These are phyloP conservation scores for Fusarium torulosum DNA, from an alignment of 2,329 filamentous ascomycete genomes.

Conservation along the genomic window DNA sequence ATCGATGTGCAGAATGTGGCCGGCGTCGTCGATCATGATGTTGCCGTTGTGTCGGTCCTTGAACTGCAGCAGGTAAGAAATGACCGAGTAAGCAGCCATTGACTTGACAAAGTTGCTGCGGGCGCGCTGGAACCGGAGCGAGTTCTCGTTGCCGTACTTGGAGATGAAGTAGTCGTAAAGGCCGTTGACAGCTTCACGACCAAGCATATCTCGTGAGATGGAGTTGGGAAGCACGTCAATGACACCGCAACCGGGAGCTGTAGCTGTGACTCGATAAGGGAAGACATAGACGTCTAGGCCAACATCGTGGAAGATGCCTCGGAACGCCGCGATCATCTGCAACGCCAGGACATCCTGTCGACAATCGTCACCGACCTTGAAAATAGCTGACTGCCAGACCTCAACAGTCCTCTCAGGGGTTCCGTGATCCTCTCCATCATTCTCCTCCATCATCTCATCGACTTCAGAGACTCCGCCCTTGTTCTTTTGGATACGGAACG, in stretches of 20 bases:
- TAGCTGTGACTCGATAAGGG: conserved; percentile 96
- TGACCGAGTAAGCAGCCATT: conserved; percentile 98
- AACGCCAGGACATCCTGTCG: conserved; percentile 95
- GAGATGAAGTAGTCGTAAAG: conserved; percentile 98
- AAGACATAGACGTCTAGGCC: conserved; percentile 97
- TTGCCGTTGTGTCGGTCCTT: conserved; percentile 99
- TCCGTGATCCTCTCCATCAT: conserved; percentile 54
- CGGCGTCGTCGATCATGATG: conserved; percentile 98
- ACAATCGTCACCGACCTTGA: conserved; percentile 99
- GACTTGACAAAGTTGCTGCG: conserved; percentile 98
- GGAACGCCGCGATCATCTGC: conserved; percentile 98
- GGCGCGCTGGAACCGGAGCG: conserved; percentile 92
- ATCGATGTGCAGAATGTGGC: conserved; percentile 98
- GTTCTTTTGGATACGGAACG: conserved; percentile 93
- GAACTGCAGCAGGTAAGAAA: conserved; percentile 96
- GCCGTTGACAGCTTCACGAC: conserved; percentile 96
- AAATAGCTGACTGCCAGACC: conserved; percentile 99
- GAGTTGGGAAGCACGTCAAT: conserved; percentile 98
- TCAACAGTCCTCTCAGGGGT: conserved; percentile 75
- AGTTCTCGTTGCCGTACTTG: conserved; percentile 97
- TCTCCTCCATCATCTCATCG: conserved; percentile 65
- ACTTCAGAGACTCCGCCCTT: conserved; percentile 66
- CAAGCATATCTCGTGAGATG: conserved; percentile 98
- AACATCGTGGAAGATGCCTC: conserved; percentile 94
- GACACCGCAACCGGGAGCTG: conserved; percentile 95